phyloP scores from a whole-genome alignment of 108 stramenopile species.

The Cafeteria roenbergensis region DNA sequence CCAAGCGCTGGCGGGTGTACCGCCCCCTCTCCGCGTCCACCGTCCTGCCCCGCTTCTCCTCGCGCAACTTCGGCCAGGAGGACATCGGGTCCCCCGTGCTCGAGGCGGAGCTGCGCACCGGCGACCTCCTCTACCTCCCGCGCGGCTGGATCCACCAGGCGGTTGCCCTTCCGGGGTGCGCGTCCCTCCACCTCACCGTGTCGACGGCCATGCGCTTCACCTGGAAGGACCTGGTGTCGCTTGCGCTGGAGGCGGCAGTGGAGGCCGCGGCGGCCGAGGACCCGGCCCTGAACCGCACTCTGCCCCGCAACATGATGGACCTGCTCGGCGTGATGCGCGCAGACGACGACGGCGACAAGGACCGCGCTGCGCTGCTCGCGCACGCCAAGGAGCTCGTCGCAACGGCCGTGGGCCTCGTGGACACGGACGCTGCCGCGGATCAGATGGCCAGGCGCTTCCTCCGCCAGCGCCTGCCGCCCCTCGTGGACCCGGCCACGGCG shows the following conservation, averaged over 20 bases:
- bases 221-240: slow-evolving; percentile 73
- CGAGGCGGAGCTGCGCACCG: slow-evolving; percentile 39
- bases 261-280: slow-evolving; percentile 49
- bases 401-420: not conserved
- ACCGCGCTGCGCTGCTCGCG: slow-evolving; percentile 19
- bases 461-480: slow-evolving; percentile 75
- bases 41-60: slow-evolving; percentile 32
- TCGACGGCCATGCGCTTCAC: slow-evolving; percentile 76
- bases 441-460: slow-evolving; percentile 75
- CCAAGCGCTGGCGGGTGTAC: slow-evolving; percentile 80
- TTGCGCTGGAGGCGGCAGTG: slow-evolving; percentile 69
- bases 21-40: slow-evolving; percentile 24
- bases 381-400: not conserved
- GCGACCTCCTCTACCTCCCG: slow-evolving; percentile 80
- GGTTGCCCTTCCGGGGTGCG: slow-evolving; percentile 45
- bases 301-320: slow-evolving; percentile 62
- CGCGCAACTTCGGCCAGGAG: slow-evolving; percentile 8
- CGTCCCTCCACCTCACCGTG: slow-evolving; percentile 86
- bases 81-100: slow-evolving; percentile 8
- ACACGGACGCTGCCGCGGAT: slow-evolving; percentile 71
- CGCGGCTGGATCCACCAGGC: slow-evolving; percentile 94
- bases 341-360: slow-evolving; percentile 26
- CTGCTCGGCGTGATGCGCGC: slow-evolving; percentile 68
- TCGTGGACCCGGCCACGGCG: too few relatives aligned
- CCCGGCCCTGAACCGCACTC: slow-evolving; percentile 23